Evolutionary conservation across 495 filamentous ascomycete species (phyloP).

Genomic region (Xylaria sp.): DNA sequence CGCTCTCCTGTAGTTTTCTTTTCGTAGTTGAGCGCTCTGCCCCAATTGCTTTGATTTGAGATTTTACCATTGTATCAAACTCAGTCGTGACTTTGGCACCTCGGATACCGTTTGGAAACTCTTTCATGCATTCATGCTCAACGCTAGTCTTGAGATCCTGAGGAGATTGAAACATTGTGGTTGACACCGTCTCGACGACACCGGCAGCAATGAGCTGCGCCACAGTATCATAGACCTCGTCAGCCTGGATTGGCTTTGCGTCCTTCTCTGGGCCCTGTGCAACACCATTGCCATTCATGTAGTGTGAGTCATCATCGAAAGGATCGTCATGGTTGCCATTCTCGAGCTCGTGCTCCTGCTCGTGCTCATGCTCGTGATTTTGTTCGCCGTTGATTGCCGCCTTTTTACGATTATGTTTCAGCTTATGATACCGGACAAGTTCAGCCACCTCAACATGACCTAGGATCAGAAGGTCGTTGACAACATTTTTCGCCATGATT

Average conservation of each 20-base stretch:
- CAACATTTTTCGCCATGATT: constrained; percentile 68
- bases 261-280: constrained; percentile 25
- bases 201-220: constrained; percentile 53
- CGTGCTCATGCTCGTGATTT: constrained; percentile 29
- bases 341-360: constrained; percentile 8
- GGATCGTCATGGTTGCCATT: constrained; percentile 24
- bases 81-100: constrained; percentile 64
- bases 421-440: constrained; percentile 58
- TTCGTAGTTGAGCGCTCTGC: constrained; percentile 55
- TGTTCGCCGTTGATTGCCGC: constrained; percentile 40
- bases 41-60: constrained; percentile 58
- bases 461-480: constrained; percentile 75
- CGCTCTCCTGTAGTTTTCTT: constrained; percentile 54
- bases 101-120: constrained; percentile 48
- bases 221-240: constrained; percentile 48
- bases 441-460: constrained; percentile 80
- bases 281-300: constrained; percentile 31
- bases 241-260: constrained; percentile 38
- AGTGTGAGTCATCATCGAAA: constrained; percentile 26
- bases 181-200: constrained; percentile 51
- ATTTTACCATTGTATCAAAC: constrained; percentile 59
- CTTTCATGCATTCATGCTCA: constrained; percentile 51
- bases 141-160: constrained; percentile 46
- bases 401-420: constrained; percentile 44
- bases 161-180: constrained; percentile 47